phyloP scores from a whole-genome alignment of 768 basidiomycete genomes.

The Russula griseocarnosa region DNA sequence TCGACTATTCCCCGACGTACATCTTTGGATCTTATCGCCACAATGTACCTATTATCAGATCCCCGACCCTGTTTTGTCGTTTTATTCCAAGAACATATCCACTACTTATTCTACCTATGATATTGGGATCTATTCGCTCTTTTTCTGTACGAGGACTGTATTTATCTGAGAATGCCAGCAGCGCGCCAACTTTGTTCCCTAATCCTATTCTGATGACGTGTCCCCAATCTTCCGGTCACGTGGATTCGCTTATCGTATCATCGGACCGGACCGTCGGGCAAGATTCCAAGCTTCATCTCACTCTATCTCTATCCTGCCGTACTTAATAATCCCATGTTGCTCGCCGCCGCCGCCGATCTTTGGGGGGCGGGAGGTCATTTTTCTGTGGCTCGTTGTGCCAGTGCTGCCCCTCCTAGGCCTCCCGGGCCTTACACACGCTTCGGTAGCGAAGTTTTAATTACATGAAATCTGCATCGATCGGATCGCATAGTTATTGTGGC shows the following conservation, averaged over 20 bases:
- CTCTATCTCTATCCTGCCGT: too few species aligned
- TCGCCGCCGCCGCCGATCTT: background rate
- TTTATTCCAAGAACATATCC: conserved; percentile 9
- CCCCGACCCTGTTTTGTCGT: conserved; percentile 7
- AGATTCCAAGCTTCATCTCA: too few species aligned
- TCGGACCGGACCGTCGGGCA: too few species aligned
- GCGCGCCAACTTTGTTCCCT: background rate
- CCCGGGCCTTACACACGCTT: conserved; percentile 4
- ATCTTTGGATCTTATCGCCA: conserved; percentile 6
- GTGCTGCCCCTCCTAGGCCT: too few species aligned
- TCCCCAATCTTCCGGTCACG: background rate
- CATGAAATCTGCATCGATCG: background rate
- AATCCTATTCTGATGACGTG: background rate
- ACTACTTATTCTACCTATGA: conserved; percentile 22
- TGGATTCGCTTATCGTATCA: background rate
- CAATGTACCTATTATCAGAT: conserved; percentile 16
- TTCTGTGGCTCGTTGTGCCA: background rate
- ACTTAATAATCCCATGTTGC: background rate
- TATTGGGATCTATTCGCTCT: conserved; percentile 13
- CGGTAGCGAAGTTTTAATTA: conserved; percentile 7
- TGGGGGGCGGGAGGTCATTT: background rate
- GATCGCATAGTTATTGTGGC: background rate
- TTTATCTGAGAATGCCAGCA: conserved; percentile 6
- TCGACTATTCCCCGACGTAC: conserved; percentile 17
- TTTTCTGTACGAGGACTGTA: conserved; percentile 14